Evolutionary conservation across 805 yeast species (phyloP), one percentile per base, ranked within the genome.

Genomic region (Clavispora fructus): DNA sequence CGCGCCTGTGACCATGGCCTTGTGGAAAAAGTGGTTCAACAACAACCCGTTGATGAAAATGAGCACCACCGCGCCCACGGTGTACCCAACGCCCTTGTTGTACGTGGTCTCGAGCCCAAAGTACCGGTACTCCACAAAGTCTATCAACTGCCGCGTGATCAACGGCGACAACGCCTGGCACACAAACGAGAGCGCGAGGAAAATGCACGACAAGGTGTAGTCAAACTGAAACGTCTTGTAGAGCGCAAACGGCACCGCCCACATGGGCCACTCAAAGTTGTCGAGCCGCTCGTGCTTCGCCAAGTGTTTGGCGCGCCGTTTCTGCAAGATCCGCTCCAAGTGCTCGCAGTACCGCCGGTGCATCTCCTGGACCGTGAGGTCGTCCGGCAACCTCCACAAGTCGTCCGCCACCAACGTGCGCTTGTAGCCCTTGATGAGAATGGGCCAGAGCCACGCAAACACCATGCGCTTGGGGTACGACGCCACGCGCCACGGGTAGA

Each of bases 1-100:
- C 2, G 75, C 75, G 25, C 77, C 77, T 16, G 69, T 62, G 40
- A 69, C 59, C 74, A 69, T 70, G 23, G 74, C 63, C 43, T 64
- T 62, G 50, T 72, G 72, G 57, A 69, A 70, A 46, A 60, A 68
- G 50, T 73, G 78, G 54, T 71, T 72, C 35, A 69, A 50, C 33
- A 68, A 59, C 39, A 71, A 54, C 11, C 75, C 75, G 50, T 68
- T 69, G 38, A 67, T 40, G 45, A 59, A 51, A 53, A 85, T 77
- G 62, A 90, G 68, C 1, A 69, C 52, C 37, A 82, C 75, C 10
- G 86, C 73, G 16, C 91, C 95, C 41, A 89, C 66, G 8, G 91
- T 84, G 54, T 79, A 85, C 8, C 94, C 96, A 16, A 86, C 71
- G 48, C 96, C 96, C 37, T 65, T 69, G 30, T 81, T 83, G 46